These are phyloP conservation scores for Gracilariopsis chorda DNA, from an alignment of 23 red algal species.

Conservation along the genomic window DNA sequence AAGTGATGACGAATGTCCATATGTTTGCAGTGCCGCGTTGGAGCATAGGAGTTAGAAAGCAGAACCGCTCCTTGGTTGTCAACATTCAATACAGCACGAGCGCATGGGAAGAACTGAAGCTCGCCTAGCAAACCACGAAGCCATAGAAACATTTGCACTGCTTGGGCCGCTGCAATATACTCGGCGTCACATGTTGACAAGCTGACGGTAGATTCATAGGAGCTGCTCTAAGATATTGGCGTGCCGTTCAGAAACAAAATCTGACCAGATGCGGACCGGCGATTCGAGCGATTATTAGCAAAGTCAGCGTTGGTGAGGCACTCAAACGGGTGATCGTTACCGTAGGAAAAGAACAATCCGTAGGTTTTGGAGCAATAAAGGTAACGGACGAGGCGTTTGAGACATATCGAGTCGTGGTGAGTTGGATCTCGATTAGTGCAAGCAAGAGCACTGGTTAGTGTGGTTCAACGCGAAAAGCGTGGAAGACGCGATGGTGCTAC, in stretches of 20 bases:
- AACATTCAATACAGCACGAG: background rate
- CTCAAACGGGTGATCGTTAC: background rate
- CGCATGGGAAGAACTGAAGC: background rate
- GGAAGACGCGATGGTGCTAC: too few relatives aligned
- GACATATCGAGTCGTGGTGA: background rate
- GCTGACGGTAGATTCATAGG: background rate
- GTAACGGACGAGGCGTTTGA: background rate
- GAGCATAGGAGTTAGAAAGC: background rate
- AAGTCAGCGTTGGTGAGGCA: background rate
- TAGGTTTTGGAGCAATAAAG: background rate
- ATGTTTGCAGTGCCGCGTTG: background rate
- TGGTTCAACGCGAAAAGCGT: too few relatives aligned
- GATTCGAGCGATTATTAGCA: background rate
- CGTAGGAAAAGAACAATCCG: background rate
- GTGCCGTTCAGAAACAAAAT: background rate
- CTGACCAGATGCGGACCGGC: background rate
- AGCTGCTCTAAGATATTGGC: background rate
- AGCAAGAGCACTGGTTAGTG: background rate
- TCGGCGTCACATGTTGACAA: background rate
- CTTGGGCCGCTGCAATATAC: background rate
- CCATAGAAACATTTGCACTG: background rate
- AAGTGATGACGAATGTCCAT: constrained; percentile 1
- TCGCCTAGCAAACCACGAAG: background rate
- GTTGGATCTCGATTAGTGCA: background rate
- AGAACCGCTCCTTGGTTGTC: background rate